A percentile compares a stretch with the other conserved stretches of the same genome.
Evolutionary conservation across 176 grass and related monocot species (phyloP).

Genomic region (Metroxylon sagu): DNA sequence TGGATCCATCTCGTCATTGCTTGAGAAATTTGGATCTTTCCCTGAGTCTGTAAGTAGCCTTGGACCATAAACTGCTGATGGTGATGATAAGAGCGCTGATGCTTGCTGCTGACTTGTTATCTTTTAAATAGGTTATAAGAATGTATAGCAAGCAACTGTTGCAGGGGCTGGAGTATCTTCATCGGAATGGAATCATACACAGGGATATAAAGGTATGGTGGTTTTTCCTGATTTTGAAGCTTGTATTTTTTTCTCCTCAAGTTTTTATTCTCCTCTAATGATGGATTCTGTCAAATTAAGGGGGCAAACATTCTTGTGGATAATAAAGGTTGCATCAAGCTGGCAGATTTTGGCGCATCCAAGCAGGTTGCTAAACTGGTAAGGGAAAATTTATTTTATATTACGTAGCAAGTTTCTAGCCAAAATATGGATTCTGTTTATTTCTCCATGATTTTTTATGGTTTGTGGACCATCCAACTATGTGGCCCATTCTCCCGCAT

Average conservation of each 20-base stretch:
- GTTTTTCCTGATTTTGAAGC: not conserved
- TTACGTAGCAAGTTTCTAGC: too few species aligned
- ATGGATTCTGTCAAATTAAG: conserved; percentile 28
- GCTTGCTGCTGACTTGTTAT: conserved; percentile 1
- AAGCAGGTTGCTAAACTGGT: conserved; percentile 96
- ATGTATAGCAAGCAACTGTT: conserved; percentile 91
- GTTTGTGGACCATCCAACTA: too few species aligned
- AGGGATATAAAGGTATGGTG: conserved; percentile 86
- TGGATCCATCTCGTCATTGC: conserved; percentile 87
- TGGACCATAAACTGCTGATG: conserved; percentile 1
- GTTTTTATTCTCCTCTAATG: conserved; percentile 8
- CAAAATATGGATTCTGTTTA: too few species aligned
- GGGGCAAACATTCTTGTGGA: conserved; percentile 99
- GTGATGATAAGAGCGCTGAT: too few species aligned
- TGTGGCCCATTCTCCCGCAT: too few species aligned
- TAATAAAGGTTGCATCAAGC: conserved; percentile 98
- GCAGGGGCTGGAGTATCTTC: conserved; percentile 89
- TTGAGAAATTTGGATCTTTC: conserved; percentile 88
- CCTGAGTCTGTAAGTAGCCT: conserved; percentile 68
- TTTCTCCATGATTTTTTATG: too few species aligned
- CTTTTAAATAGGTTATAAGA: conserved; percentile 75
- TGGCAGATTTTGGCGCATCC: conserved; percentile 98
- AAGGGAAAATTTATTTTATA: conserved; percentile 1
- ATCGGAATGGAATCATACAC: conserved; percentile 97
- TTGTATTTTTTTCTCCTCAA: not conserved